Evolutionary conservation across 2,329 filamentous ascomycete species (phyloP).

Genomic region (Diplodia corticola): DNA sequence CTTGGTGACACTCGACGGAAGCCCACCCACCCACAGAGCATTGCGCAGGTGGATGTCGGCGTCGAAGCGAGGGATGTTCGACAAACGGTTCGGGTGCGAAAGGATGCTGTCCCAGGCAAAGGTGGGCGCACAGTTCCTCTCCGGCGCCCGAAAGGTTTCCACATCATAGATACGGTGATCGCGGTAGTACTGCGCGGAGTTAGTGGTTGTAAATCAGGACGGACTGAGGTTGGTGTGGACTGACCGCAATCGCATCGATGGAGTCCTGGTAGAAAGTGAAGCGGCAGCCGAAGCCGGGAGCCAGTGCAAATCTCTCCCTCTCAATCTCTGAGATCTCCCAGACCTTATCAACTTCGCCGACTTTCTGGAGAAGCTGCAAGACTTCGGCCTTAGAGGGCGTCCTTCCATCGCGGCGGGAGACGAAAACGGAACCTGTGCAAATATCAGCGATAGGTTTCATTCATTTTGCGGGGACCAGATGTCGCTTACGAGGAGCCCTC

Average conservation of each 20-base stretch:
- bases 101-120: neutral
- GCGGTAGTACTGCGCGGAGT: neutral
- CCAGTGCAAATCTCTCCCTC: neutral
- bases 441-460: neutral
- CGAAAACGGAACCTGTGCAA: conserved; percentile 7
- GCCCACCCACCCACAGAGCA: conserved; percentile 11
- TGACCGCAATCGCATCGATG: conserved; percentile 2
- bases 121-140: neutral
- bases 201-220: neutral
- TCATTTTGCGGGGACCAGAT: neutral
- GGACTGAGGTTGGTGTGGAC: neutral
- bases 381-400: neutral
- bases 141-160: neutral
- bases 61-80: neutral
- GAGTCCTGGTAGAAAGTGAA: conserved; percentile 20
- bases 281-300: neutral
- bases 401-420: conserved; percentile 16
- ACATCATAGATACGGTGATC: neutral
- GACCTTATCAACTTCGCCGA: conserved; percentile 17
- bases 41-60: neutral
- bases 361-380: neutral
- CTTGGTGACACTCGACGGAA: conserved; percentile 6
- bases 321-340: conserved; percentile 10
- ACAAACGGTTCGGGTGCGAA: neutral
- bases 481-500: conserved; percentile 18